Conservation (phyloP, 768 basidiomycete species). For the Boletus subparvulus region DNA sequence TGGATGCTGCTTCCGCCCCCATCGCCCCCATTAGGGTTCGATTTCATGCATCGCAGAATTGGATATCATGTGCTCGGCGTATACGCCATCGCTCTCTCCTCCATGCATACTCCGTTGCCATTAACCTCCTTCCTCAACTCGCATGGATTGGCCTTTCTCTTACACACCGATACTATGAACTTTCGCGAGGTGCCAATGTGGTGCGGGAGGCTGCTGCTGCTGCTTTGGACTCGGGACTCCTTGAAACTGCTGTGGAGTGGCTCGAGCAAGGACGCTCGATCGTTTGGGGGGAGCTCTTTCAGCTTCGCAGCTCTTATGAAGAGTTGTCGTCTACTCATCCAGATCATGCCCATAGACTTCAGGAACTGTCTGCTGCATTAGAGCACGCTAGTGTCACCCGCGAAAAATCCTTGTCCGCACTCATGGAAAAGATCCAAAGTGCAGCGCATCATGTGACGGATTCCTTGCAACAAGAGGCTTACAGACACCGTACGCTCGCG, state of each 20-base stretch:
- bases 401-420: background rate
- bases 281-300: background rate
- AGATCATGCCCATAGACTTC: background rate
- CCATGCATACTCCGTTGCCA: too few species aligned
- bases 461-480: background rate
- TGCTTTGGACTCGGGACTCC: background rate
- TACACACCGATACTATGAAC: too few species aligned
- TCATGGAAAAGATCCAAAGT: background rate
- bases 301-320: background rate
- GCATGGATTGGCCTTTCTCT: too few species aligned
- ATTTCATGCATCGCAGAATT: too few species aligned
- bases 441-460: background rate
- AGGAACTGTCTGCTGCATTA: background rate
- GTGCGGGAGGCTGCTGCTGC: background rate
- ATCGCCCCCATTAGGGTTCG: too few species aligned
- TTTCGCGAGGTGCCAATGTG: background rate
- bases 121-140: too few species aligned
- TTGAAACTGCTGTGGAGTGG: conserved; percentile 8
- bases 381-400: background rate
- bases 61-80: too few species aligned
- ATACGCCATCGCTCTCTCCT: too few species aligned
- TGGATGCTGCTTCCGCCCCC: too few species aligned
- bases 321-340: conserved; percentile 4
- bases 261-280: conserved; percentile 12
- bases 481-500: background rate